phyloP scores from a whole-genome alignment of 208 protist species.

The Trypanosoma cruzi region DNA sequence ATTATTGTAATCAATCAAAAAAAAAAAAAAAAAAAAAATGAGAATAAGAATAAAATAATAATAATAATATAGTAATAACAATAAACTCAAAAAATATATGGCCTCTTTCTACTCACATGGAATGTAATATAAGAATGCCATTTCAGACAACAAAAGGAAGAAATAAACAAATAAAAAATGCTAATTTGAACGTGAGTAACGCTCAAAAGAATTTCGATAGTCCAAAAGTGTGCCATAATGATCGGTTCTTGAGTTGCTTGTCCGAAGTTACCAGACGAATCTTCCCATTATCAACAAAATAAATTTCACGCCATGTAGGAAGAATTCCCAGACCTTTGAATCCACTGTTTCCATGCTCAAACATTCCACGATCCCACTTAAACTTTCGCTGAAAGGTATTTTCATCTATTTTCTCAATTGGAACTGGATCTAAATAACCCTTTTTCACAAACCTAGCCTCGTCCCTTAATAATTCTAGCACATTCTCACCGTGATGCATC shows the following conservation, averaged over 20 bases:
- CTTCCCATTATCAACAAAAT: slow-evolving; percentile 79
- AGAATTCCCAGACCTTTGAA: slow-evolving; percentile 49
- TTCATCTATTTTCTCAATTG: slow-evolving; percentile 85
- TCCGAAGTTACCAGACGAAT: slow-evolving; percentile 80
- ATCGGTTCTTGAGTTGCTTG: slow-evolving; percentile 54
- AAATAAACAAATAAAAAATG: too few species aligned
- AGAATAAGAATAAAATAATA: too few species aligned
- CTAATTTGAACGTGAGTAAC: neutral
- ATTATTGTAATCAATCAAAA: too few species aligned
- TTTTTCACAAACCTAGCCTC: slow-evolving; percentile 78
- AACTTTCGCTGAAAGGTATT: slow-evolving; percentile 89
- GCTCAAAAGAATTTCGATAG: slow-evolving; percentile 21
- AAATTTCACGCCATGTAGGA: slow-evolving; percentile 81
- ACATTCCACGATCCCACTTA: slow-evolving; percentile 85
- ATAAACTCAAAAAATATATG: too few species aligned
- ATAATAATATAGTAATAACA: too few species aligned
- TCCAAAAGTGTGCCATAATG: slow-evolving; percentile 44
- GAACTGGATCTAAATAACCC: slow-evolving; percentile 74
- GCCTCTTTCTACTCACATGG: too few species aligned
- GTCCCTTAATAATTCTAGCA: slow-evolving; percentile 64
- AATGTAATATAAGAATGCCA: too few species aligned
- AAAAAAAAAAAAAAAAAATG: too few species aligned
- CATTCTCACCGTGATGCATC: slow-evolving; percentile 77
- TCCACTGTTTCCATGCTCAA: slow-evolving; percentile 71
- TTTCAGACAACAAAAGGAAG: too few species aligned